Base-by-base conservation (phyloP, 768 basidiomycete species). In the Trametes gibbosa region DNA sequence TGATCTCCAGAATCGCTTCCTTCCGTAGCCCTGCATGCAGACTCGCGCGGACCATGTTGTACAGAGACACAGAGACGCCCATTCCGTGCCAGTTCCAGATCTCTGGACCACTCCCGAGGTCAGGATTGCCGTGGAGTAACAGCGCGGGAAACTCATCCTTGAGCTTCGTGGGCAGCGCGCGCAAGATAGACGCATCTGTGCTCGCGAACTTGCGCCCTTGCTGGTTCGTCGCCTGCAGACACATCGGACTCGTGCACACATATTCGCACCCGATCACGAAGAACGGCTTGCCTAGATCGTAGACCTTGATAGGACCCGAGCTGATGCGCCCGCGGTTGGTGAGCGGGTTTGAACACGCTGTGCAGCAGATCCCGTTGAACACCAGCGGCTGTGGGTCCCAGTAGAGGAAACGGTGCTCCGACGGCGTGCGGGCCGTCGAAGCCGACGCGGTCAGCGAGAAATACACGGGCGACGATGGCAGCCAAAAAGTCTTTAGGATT, bases 191-290 rank as follows among this genome's bases (percentile, higher is more conserved):
- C 2, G 81, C 76, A 65, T 92, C 90, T 0, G 86, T 90, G 67
- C 85, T 86, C 0, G 87, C 84, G 63, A 84, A 90, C 62, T 76
- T 83, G 29, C 88, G 81, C 3, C 85, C 85, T 32, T 87, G 85
- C 2, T 77, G 58, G 8, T 74, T 68, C 25, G 75, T 67, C 32
- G 75, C 69, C 27, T 77, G 68, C 25, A 63, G 27, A 67, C 88
- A 90, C 21, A 73, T 42, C 1, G 72, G 41, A 27, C 78, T 84
- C 50, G 78, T 79, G 68, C 90, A 92, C 5, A 78, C 76, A 59
- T 92, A 92, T 68, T 89, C 86, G 68, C 89, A 90, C n/a, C 87
- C 90, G 35, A 92, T 89, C 70, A 92, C 80, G 68, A 87, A 92
- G 73, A 92, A 92, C 2, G 89, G 87, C 59, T 83, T 84, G 62